Percentiles rank a stretch among this genome's conserved stretches.
phyloP scores from a whole-genome alignment of 139 green algal species.

The Micractinium sp. region DNA sequence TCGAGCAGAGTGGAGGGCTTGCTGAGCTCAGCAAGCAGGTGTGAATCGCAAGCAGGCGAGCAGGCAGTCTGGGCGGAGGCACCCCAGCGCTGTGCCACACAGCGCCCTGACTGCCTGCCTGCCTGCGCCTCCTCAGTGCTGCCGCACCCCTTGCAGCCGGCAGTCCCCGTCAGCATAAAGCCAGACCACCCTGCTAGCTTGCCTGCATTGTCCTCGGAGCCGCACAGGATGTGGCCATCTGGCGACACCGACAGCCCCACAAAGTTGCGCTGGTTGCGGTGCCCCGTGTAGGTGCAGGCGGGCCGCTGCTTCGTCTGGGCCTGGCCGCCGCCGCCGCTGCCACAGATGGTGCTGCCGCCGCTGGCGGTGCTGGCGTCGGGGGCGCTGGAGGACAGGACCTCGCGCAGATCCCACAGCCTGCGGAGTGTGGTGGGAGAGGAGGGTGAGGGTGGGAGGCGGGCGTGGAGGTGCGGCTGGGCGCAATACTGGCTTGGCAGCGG shows the following conservation, averaged over 20 bases:
- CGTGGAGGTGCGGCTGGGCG: not conserved
- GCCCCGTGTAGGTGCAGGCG: constrained; percentile 52
- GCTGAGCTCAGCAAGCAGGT: too few relatives aligned
- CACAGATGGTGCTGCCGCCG: not conserved
- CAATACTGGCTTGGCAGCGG: not conserved
- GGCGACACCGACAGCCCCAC: constrained; percentile 72
- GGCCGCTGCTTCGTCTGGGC: not conserved
- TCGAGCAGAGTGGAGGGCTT: not conserved
- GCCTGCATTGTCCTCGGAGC: constrained; percentile 74
- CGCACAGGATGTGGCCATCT: constrained; percentile 73
- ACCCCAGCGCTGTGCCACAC: too few relatives aligned
- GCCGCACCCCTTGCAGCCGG: too few relatives aligned
- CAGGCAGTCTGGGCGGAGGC: too few relatives aligned
- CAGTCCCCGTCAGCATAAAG: not conserved
- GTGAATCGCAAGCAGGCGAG: too few relatives aligned
- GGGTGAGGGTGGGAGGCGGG: not conserved
- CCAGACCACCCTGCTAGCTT: not conserved
- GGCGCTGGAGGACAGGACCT: not conserved
- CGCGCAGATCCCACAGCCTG: constrained; percentile 50
- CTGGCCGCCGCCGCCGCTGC: constrained; percentile 23
- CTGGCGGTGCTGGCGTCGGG: constrained; percentile 32
- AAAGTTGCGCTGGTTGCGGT: constrained; percentile 87
- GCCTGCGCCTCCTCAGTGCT: too few relatives aligned
- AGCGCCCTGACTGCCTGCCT: too few relatives aligned
- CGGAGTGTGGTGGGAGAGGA: not conserved